Evolutionary conservation across 352 stramenopile genomes (phyloP).

Genomic region (Albugo candida): DNA sequence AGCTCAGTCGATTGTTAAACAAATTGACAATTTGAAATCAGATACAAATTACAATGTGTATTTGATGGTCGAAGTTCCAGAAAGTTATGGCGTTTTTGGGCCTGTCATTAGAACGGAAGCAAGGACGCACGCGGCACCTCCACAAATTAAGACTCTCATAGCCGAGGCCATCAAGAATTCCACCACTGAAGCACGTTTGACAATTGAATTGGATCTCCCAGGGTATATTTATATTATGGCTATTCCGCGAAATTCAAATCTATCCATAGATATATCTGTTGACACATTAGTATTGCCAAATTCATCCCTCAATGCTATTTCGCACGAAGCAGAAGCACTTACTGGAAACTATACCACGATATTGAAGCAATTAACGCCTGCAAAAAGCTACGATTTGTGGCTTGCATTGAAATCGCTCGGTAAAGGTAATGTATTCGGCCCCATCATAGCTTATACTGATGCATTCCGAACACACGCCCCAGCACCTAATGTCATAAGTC

Average conservation of each 20-base stretch:
- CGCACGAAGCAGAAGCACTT: too few relatives aligned
- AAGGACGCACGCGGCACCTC: slow-evolving; percentile 29
- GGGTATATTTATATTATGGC: slow-evolving; percentile 30
- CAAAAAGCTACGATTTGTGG: slow-evolving; percentile 39
- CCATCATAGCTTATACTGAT: slow-evolving; percentile 10
- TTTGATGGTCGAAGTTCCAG: slow-evolving; percentile 54
- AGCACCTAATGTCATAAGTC: slow-evolving; percentile 18
- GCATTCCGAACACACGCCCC: slow-evolving; percentile 32
- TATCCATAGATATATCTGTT: background rate
- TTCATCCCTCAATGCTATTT: too few relatives aligned
- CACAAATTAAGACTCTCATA: slow-evolving; percentile 10
- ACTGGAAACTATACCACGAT: too few relatives aligned
- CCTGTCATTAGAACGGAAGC: slow-evolving; percentile 40
- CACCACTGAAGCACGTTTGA: slow-evolving; percentile 14
- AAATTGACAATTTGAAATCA: slow-evolving; percentile 16
- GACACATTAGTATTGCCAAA: too few relatives aligned
- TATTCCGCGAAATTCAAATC: slow-evolving; percentile 8
- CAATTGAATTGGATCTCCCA: slow-evolving; percentile 15
- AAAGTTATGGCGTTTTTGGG: slow-evolving; percentile 64
- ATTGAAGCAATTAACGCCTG: slow-evolving; percentile 3
- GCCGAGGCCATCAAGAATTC: slow-evolving; percentile 17
- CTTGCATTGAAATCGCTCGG: slow-evolving; percentile 32
- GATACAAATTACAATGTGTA: slow-evolving; percentile 71
- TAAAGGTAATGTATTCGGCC: slow-evolving; percentile 24
- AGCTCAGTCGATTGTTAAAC: slow-evolving; percentile 31